Percentiles rank a stretch among this genome's conserved stretches.
phyloP scores from a whole-genome alignment of 2,329 filamentous ascomycete species.

The Trichoderma asperellum region DNA sequence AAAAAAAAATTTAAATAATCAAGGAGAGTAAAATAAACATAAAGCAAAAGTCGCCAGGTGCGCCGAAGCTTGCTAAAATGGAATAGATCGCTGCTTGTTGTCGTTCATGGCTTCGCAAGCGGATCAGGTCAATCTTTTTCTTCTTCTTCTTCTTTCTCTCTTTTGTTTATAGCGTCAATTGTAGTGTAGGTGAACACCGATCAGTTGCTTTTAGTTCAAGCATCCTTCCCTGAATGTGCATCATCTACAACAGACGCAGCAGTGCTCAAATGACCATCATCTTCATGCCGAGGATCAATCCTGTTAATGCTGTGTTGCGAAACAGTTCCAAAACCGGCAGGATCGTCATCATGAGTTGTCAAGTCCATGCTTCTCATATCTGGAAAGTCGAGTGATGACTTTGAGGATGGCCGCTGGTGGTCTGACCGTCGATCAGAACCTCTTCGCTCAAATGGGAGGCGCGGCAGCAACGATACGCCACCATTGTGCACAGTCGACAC shows the following conservation, averaged over 20 bases:
- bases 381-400: slow-evolving; percentile 55
- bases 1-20: neutral
- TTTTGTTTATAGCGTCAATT: neutral
- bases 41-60: slow-evolving; percentile 15
- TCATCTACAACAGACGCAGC: slow-evolving; percentile 61
- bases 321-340: slow-evolving; percentile 61
- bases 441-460: slow-evolving; percentile 61
- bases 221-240: slow-evolving; percentile 6
- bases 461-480: slow-evolving; percentile 34
- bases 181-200: neutral
- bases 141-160: neutral
- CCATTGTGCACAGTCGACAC: slow-evolving; percentile 12
- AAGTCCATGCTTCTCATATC: slow-evolving; percentile 51
- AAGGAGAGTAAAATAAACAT: neutral
- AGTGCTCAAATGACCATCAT: slow-evolving; percentile 55
- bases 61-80: slow-evolving; percentile 11
- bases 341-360: slow-evolving; percentile 50
- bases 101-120: neutral
- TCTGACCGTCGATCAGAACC: slow-evolving; percentile 59
- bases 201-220: neutral
- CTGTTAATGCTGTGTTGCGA: slow-evolving; percentile 61
- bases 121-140: neutral
- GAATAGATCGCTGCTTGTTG: neutral
- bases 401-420: slow-evolving; percentile 55
- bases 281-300: slow-evolving; percentile 53